phyloP scores from a whole-genome alignment of 352 stramenopile species.

The Phytophthora fragariae region DNA sequence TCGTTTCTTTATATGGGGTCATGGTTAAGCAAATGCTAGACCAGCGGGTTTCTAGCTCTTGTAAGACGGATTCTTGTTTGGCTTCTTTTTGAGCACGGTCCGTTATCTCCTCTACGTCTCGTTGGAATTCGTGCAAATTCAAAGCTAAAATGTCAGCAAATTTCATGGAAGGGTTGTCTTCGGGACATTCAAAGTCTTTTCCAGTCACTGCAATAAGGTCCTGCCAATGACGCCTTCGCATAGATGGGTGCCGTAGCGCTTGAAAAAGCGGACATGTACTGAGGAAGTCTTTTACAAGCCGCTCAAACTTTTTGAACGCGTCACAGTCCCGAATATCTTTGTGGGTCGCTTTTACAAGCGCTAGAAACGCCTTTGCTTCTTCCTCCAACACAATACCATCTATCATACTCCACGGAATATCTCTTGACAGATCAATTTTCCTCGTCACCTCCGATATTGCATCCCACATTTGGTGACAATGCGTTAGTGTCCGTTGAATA shows the following conservation, averaged over 20 bases:
- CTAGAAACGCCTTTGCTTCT: constrained; percentile 89
- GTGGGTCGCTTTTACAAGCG: constrained; percentile 89
- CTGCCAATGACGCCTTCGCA: constrained; percentile 79
- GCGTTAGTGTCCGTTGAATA: constrained; percentile 82
- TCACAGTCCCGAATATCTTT: constrained; percentile 92
- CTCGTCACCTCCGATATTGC: constrained; percentile 86
- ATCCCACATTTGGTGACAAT: constrained; percentile 88
- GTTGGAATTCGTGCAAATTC: constrained; percentile 79
- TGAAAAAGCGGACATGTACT: constrained; percentile 84
- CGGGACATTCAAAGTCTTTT: constrained; percentile 65
- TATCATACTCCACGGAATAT: constrained; percentile 93
- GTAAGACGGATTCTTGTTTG: constrained; percentile 88
- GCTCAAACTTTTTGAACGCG: constrained; percentile 91
- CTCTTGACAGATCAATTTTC: constrained; percentile 90
- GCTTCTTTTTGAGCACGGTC: constrained; percentile 93
- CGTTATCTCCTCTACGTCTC: constrained; percentile 92
- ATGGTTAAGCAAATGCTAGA: constrained; percentile 77
- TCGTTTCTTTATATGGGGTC: constrained; percentile 88
- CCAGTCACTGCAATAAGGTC: constrained; percentile 70
- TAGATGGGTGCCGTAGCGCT: constrained; percentile 75
- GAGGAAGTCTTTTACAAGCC: constrained; percentile 77
- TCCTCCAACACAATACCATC: constrained; percentile 94
- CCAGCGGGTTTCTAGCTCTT: constrained; percentile 87
- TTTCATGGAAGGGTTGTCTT: constrained; percentile 68
- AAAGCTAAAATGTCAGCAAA: constrained; percentile 89